A percentile compares a stretch with the other conserved stretches of the same genome.
Conservation (phyloP, 495 filamentous ascomycete genomes). For the Neurospora sp. region DNA sequence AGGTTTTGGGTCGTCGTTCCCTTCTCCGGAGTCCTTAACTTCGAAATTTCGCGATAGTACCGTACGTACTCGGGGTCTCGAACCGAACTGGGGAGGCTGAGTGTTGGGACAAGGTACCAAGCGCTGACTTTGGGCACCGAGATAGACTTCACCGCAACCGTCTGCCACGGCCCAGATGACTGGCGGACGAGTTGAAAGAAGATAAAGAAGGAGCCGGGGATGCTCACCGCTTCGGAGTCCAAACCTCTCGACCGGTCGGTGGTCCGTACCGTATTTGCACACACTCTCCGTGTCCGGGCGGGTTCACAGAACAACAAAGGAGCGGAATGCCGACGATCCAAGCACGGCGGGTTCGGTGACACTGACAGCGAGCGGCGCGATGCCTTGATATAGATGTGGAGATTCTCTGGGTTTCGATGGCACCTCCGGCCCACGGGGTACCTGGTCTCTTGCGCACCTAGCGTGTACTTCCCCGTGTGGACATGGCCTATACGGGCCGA, state of each 20-base stretch:
- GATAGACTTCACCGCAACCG: not conserved
- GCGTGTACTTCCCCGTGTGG: not conserved
- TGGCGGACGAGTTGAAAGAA: not conserved
- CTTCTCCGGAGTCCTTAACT: not conserved
- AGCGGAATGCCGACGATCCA: not conserved
- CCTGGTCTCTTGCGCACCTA: not conserved
- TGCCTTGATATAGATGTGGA: not conserved
- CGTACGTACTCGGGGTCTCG: not conserved
- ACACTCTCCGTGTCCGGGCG: not conserved
- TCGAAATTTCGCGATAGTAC: not conserved
- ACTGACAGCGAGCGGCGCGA: not conserved
- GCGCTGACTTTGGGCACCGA: not conserved
- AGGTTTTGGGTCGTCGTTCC: not conserved
- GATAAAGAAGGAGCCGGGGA: not conserved
- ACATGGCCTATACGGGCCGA: not conserved
- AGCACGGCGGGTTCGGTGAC: not conserved
- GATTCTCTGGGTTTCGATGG: not conserved
- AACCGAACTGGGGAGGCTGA: not conserved
- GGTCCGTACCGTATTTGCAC: not conserved
- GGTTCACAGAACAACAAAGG: not conserved
- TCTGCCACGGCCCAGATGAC: not conserved
- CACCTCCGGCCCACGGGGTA: not conserved
- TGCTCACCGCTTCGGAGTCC: not conserved
- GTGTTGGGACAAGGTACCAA: not conserved
- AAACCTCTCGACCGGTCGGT: not conserved